These are phyloP conservation scores for Firmiana major DNA, from an alignment of 345 rosid species.

Conservation along the genomic window DNA sequence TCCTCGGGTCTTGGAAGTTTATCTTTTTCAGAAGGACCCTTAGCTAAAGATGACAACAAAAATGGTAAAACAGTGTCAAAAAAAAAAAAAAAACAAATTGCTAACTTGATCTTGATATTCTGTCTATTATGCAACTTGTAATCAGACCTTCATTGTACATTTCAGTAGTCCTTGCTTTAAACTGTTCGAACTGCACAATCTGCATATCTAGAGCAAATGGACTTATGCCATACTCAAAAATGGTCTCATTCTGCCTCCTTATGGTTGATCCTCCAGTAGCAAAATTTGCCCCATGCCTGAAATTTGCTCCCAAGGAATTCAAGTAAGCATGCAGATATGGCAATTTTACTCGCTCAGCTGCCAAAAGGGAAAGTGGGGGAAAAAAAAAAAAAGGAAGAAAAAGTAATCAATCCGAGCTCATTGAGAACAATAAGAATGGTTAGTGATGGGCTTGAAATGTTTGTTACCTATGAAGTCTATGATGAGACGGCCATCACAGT, in stretches of 20 bases:
- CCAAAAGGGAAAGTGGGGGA: not conserved
- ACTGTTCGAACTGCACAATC: constrained; percentile 68
- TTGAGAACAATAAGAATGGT: too few relatives aligned
- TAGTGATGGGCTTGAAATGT: not conserved
- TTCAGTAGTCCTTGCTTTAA: constrained; percentile 54
- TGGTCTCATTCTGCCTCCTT: constrained; percentile 77
- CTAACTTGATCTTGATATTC: not conserved
- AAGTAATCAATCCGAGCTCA: not conserved
- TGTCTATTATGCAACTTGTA: not conserved
- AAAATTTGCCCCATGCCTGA: constrained; percentile 88
- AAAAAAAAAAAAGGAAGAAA: not conserved
- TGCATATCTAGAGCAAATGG: constrained; percentile 91
- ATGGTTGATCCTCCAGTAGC: constrained; percentile 95
- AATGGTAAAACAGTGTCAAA: not conserved
- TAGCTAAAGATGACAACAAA: constrained; percentile 32
- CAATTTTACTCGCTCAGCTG: constrained; percentile 71
- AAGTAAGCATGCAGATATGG: constrained; percentile 88
- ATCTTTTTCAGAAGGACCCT: constrained; percentile 38
- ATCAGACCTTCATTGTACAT: constrained; percentile 50
- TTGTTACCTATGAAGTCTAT: constrained; percentile 68
- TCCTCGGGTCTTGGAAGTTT: constrained; percentile 75
- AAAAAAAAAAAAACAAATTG: not conserved
- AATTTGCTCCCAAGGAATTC: constrained; percentile 76
- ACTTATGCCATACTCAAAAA: constrained; percentile 78
- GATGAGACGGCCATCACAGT: constrained; percentile 73